These are phyloP conservation scores for Nicotiana otophora DNA, from an alignment of 257 asterid species.

Conservation along the genomic window DNA sequence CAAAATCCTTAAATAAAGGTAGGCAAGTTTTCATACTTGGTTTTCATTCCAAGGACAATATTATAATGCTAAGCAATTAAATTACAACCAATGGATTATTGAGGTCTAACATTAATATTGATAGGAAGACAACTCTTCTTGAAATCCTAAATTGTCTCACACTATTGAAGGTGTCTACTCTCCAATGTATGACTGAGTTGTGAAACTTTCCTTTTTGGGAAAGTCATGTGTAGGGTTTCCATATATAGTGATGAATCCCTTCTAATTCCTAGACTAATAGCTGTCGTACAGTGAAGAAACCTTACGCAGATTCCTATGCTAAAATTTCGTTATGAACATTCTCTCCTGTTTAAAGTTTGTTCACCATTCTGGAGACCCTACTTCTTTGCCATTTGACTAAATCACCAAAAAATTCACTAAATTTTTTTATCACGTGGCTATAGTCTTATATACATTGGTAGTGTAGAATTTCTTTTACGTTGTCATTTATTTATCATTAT, in stretches of 20 bases:
- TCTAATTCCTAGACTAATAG: neutral
- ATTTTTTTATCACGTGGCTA: no score
- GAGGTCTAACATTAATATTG: neutral
- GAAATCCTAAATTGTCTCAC: neutral
- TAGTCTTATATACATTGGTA: no score
- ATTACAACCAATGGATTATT: neutral
- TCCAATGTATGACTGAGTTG: neutral
- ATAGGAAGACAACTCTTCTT: neutral
- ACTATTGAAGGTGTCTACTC: neutral
- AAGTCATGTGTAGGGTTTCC: constrained; percentile 11
- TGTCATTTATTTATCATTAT: no score
- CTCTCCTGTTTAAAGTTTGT: neutral
- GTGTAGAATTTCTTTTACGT: no score
- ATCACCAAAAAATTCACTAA: neutral
- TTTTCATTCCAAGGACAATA: neutral
- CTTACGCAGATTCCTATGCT: neutral
- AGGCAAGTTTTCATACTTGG: neutral
- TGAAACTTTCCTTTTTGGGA: constrained; percentile 6
- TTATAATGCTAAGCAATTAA: neutral
- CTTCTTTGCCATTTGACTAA: constrained; percentile 5
- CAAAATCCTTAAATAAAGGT: constrained; percentile 10
- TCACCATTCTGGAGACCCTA: constrained; percentile 26
- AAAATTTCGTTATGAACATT: neutral
- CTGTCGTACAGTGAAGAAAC: neutral
- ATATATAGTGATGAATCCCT: neutral